A percentile compares a stretch with the other conserved stretches of the same genome.
Evolutionary conservation across 192 early-diverging fungal genomes (phyloP).

Genomic region (Phlyctochytrium arcticum): DNA sequence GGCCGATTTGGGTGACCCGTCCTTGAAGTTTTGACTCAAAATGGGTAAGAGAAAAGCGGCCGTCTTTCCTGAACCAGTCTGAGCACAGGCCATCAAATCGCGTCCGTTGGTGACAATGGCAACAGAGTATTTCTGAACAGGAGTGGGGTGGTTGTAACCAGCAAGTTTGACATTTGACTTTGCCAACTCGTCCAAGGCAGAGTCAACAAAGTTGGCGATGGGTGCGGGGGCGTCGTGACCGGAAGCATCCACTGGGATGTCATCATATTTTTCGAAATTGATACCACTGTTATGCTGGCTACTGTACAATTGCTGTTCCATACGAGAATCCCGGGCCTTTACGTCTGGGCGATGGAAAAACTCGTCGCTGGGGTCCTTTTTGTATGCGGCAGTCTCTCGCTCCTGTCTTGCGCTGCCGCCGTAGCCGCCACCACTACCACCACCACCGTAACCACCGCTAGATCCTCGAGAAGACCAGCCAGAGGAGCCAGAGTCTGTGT

Average conservation of each 20-base stretch:
- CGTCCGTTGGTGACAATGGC: constrained; percentile 64
- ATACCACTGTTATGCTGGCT: constrained; percentile 86
- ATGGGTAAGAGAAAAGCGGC: constrained; percentile 95
- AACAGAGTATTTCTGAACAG: constrained; percentile 66
- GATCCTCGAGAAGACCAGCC: too few relatives aligned
- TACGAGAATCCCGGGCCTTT: constrained; percentile 67
- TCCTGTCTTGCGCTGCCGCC: too few relatives aligned
- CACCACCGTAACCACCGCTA: too few relatives aligned
- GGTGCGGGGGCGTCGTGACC: constrained; percentile 47
- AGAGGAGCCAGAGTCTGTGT: background rate
- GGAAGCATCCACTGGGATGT: constrained; percentile 92
- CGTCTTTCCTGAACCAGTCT: constrained; percentile 95
- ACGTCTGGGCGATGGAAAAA: constrained; percentile 68
- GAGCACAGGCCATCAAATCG: constrained; percentile 96
- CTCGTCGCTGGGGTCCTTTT: constrained; percentile 55
- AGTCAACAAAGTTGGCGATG: constrained; percentile 60
- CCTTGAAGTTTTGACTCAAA: constrained; percentile 82
- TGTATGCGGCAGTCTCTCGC: too few relatives aligned
- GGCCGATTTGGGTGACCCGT: constrained; percentile 90
- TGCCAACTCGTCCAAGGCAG: constrained; percentile 74
- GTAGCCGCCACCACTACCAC: background rate
- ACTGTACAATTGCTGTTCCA: constrained; percentile 75
- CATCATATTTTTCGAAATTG: constrained; percentile 99
- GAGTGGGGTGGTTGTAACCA: constrained; percentile 84
- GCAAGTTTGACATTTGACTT: constrained; percentile 86